Evolutionary conservation across 768 basidiomycete genomes (phyloP), one percentile per base, ranked within the genome.

Genomic region (Myochromella boudieri): DNA sequence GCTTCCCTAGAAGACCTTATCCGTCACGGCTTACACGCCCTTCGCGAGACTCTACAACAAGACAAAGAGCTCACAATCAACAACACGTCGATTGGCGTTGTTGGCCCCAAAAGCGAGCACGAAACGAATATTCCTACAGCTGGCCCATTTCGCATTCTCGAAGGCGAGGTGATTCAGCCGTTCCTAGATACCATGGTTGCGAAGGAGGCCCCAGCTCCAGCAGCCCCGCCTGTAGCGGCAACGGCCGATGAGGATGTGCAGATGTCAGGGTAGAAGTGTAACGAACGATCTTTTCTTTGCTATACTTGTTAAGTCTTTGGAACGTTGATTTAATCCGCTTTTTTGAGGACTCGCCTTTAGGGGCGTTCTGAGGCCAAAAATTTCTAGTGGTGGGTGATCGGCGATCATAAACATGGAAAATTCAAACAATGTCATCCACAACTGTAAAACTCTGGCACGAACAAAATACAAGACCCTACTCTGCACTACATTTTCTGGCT

Each of bases 21-120:
- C 66, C 81, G 79, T 55, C 97, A 99, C 61, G 97, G 97, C 12
- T 78, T 99, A 29, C 89, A 94, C 49, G 95, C 97, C 10, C 80
- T 99, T 12, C 85, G 93, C 24, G 95, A 98, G 65, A 98, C 97
- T 2, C 81, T 99, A 28, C 97, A 98, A 60, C 97, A 99, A 62
- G 97, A 98, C 74, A 99, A 99, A 67, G 93, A 91, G 60, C 84
- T 98, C 46, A 94, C 85, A 14, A 72, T 85, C 56, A 82, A 88
- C 64, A 99, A 99, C 73, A 99, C 97, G 1, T 93, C 91, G 1
- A 84, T 98, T 56, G 95, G 93, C 24, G 90, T 99, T 61, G 76
- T 97, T 49, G 95, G 95, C 8, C 79, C 87, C 9, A 68, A 75
- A 24, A 80, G 85, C 55, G 61, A 66, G 26, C 70, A 82, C 49